Percentiles rank a stretch among this genome's conserved stretches.
These are phyloP conservation scores for Thermochaetoides thermophila DNA, from an alignment of 495 filamentous ascomycete species.

Conservation along the genomic window DNA sequence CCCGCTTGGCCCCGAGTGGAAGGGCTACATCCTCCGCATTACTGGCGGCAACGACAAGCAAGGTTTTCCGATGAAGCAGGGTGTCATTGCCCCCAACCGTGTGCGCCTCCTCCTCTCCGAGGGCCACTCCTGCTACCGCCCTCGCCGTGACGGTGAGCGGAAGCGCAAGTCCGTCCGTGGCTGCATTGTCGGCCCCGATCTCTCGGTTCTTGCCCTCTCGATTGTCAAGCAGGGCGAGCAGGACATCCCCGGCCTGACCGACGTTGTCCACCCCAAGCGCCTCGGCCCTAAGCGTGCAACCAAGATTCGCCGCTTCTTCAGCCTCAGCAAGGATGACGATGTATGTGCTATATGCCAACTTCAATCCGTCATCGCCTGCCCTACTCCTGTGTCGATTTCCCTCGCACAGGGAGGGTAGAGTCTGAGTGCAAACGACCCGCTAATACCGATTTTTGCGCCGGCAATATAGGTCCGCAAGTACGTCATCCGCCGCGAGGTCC, in stretches of 20 bases:
- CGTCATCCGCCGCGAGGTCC: constrained; percentile 95
- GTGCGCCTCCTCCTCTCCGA: constrained; percentile 86
- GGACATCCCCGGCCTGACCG: constrained; percentile 89
- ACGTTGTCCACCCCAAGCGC: constrained; percentile 92
- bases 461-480: constrained; percentile 75
- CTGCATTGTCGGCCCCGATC: constrained; percentile 91
- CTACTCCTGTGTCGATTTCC: constrained; percentile 27
- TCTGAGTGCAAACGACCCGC: constrained; percentile 29
- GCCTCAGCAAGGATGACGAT: constrained; percentile 99
- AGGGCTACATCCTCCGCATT: constrained; percentile 96
- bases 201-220: constrained; percentile 80
- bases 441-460: constrained; percentile 24
- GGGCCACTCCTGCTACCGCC: constrained; percentile 94
- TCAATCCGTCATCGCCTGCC: constrained; percentile 43
- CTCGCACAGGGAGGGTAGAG: constrained; percentile 38
- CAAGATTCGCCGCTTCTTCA: constrained; percentile 98
- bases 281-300: constrained; percentile 97
- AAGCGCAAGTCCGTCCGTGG: constrained; percentile 97
- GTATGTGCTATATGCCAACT: constrained; percentile 44
- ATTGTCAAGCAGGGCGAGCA: constrained; percentile 95
- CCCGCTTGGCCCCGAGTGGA: constrained; percentile 93
- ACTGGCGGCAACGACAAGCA: constrained; percentile 99
- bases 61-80: constrained; percentile 99
- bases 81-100: constrained; percentile 95
- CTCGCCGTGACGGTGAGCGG: constrained; percentile 92